phyloP scores from a whole-genome alignment of 2,329 filamentous ascomycete species.

The Colletotrichum paranaense region DNA sequence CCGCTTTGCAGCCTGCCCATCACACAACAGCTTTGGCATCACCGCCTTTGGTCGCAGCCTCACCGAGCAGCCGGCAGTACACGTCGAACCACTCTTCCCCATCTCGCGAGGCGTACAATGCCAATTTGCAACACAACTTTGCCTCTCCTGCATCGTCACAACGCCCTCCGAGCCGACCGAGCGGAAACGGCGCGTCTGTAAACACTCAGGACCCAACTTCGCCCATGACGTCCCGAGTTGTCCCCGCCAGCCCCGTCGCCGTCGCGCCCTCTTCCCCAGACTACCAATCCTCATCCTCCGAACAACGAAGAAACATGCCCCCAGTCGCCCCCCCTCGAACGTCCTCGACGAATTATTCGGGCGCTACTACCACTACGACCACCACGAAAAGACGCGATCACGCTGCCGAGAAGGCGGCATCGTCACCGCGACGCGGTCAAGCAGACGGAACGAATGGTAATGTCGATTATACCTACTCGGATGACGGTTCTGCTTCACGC shows the following conservation, averaged over 20 bases:
- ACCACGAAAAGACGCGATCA: constrained; percentile 58
- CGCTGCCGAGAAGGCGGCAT: constrained; percentile 55
- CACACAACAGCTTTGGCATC: constrained; percentile 60
- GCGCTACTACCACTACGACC: constrained; percentile 51
- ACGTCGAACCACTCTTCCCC: constrained; percentile 63
- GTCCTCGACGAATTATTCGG: constrained; percentile 72
- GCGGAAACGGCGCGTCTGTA: constrained; percentile 57
- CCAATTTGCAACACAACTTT: constrained; percentile 56
- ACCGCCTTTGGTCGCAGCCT: constrained; percentile 55
- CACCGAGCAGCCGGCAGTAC: constrained; percentile 63
- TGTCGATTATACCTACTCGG: constrained; percentile 41
- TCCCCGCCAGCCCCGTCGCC: constrained; percentile 54
- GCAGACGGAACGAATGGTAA: constrained; percentile 50
- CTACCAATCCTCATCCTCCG: constrained; percentile 56
- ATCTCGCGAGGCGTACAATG: constrained; percentile 68
- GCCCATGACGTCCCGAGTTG: constrained; percentile 60
- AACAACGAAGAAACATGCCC: constrained; percentile 70
- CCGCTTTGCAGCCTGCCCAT: constrained; percentile 71
- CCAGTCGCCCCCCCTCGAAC: constrained; percentile 84
- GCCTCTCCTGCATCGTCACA: constrained; percentile 63
- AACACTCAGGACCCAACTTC: constrained; percentile 50
- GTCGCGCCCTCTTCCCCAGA: constrained; percentile 53
- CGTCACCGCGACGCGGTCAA: constrained; percentile 54
- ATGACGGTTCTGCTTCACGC: constrained; percentile 52
- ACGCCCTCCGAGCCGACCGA: constrained; percentile 65